Evolutionary conservation across 2,329 filamentous ascomycete genomes (phyloP).

Genomic region (Epichloe typhina): DNA sequence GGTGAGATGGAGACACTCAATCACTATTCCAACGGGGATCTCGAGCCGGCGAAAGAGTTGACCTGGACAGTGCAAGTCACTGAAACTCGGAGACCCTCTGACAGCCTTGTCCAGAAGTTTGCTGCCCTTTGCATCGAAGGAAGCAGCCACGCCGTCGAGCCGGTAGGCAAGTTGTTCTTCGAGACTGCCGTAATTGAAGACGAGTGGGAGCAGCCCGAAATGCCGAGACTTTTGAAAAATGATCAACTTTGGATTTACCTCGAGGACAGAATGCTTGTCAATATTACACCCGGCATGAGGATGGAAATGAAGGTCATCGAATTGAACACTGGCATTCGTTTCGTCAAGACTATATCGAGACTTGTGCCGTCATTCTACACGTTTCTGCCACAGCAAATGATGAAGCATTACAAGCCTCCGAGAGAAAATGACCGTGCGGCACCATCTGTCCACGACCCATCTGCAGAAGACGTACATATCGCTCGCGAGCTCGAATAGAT

Average conservation of each 20-base stretch:
- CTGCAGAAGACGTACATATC: constrained; percentile 16
- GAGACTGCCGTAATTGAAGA: constrained; percentile 33
- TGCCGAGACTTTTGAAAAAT: constrained; percentile 7
- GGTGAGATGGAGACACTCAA: constrained; percentile 19
- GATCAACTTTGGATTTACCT: constrained; percentile 42
- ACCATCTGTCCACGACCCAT: constrained; percentile 27
- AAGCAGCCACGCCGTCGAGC: constrained; percentile 20
- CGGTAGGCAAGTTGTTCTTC: constrained; percentile 32
- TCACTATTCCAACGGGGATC: constrained; percentile 10
- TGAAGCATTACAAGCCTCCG: constrained; percentile 52
- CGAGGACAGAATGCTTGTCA: constrained; percentile 41
- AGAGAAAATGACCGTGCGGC: constrained; percentile 28
- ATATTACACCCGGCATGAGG: constrained; percentile 53
- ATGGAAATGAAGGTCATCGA: constrained; percentile 41
- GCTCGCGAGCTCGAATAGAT: background rate
- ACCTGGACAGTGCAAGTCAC: constrained; percentile 49
- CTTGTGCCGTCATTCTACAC: constrained; percentile 50
- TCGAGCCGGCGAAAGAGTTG: constrained; percentile 29
- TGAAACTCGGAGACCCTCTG: constrained; percentile 31
- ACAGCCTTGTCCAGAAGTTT: constrained; percentile 29
- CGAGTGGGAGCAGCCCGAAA: constrained; percentile 27
- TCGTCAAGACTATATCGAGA: constrained; percentile 45
- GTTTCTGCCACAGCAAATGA: constrained; percentile 54
- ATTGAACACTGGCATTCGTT: constrained; percentile 49
- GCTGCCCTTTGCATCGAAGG: constrained; percentile 24